Conservation (phyloP, 1,139 yeast genomes). For the Geotrichum cucujoidarum region DNA sequence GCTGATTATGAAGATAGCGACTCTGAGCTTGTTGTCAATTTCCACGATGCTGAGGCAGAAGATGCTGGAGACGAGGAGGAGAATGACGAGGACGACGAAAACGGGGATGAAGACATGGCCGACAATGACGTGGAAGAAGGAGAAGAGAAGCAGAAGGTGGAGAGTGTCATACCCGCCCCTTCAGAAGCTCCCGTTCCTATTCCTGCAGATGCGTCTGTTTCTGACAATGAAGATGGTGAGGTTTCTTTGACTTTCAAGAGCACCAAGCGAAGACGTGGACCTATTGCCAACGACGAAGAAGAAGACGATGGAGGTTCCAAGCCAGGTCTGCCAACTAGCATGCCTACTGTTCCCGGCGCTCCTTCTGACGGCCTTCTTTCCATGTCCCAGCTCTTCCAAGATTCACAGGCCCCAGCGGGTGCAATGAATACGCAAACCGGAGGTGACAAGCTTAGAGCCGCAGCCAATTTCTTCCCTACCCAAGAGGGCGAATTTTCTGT, state of each 20-base stretch:
- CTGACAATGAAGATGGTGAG: conserved; percentile 18
- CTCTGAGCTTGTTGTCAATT: conserved; percentile 14
- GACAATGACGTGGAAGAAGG: conserved; percentile 19
- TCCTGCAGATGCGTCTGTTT: conserved; percentile 1
- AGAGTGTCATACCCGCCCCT: conserved; percentile 1
- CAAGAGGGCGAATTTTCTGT: background rate
- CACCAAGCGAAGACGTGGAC: background rate
- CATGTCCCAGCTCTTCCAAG: conserved; percentile 8
- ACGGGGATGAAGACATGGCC: conserved; percentile 24
- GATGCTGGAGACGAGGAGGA: conserved; percentile 33
- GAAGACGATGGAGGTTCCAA: background rate
- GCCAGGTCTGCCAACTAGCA: background rate
- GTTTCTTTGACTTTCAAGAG: conserved; percentile 1
- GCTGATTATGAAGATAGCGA: conserved; percentile 23
- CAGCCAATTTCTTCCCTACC: conserved; percentile 6
- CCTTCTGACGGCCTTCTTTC: background rate
- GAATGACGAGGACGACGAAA: conserved; percentile 24
- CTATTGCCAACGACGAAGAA: background rate
- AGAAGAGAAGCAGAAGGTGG: conserved; percentile 20
- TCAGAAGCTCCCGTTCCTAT: conserved; percentile 3
- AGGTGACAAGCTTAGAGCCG: conserved; percentile 2
- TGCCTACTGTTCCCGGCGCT: background rate
- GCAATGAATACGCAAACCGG: background rate
- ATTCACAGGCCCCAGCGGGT: background rate
- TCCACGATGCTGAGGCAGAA: conserved; percentile 27